These are phyloP conservation scores for Boletus pseudopeckii DNA, from an alignment of 768 basidiomycete species.

Conservation along the genomic window DNA sequence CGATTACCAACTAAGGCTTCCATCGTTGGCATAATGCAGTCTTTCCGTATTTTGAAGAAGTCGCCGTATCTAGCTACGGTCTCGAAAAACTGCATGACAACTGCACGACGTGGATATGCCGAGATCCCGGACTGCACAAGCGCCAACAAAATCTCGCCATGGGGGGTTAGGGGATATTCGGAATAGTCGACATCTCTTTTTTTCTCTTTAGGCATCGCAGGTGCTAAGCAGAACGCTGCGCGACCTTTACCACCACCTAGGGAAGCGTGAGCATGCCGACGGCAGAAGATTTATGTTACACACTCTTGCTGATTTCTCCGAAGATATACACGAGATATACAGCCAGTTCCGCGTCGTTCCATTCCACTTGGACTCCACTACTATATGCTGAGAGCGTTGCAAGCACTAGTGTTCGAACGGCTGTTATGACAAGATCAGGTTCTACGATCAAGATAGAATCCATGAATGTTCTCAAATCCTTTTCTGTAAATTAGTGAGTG, in stretches of 20 bases:
- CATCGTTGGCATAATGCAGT: constrained; percentile 81
- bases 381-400: constrained; percentile 68
- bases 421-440: constrained; percentile 76
- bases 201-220: constrained; percentile 63
- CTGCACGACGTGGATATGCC: constrained; percentile 77
- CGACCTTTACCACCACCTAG: constrained; percentile 78
- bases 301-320: constrained; percentile 90
- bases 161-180: constrained; percentile 79
- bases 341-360: constrained; percentile 93
- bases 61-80: constrained; percentile 88
- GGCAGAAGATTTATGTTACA: constrained; percentile 21
- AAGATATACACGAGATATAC: constrained; percentile 93
- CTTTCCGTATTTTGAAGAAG: constrained; percentile 92
- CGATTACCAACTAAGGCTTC: constrained; percentile 83
- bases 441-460: constrained; percentile 87
- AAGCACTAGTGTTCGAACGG: constrained; percentile 68
- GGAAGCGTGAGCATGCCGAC: constrained; percentile 3
- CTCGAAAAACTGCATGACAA: constrained; percentile 91
- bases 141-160: constrained; percentile 85
- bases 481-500: constrained; percentile 13
- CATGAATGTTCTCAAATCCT: constrained; percentile 85
- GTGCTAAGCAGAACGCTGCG: constrained; percentile 80
- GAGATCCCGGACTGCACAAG: constrained; percentile 82
- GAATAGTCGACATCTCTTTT: constrained; percentile 68
- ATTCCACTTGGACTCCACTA: constrained; percentile 63